These are phyloP conservation scores for Eucalyptus melliodora DNA, from an alignment of 345 rosid species.

Conservation along the genomic window DNA sequence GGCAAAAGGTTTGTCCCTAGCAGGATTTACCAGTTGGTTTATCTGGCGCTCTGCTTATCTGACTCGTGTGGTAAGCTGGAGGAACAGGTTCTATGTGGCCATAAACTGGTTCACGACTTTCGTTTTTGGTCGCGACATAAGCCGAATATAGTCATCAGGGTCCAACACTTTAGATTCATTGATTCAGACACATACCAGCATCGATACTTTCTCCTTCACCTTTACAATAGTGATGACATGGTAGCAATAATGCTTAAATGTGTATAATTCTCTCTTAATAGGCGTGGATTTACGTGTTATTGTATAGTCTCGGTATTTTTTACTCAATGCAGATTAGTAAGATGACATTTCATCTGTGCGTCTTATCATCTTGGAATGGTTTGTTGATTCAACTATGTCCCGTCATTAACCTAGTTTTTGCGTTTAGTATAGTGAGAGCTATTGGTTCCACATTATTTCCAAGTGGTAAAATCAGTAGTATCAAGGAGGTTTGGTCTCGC, in stretches of 20 bases:
- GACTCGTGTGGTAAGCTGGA: slow-evolving; percentile 92
- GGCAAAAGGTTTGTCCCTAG: slow-evolving; percentile 59
- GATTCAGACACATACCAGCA: neutral
- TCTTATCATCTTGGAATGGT: neutral
- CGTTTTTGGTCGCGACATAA: slow-evolving; percentile 84
- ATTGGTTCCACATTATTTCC: neutral
- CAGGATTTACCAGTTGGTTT: slow-evolving; percentile 82
- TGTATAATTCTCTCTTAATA: neutral
- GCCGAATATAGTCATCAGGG: slow-evolving; percentile 28
- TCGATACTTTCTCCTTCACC: neutral
- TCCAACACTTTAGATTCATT: neutral
- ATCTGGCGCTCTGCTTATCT: slow-evolving; percentile 98
- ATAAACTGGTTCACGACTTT: slow-evolving; percentile 87
- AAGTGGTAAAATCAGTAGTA: neutral
- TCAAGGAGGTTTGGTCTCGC: neutral
- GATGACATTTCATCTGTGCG: neutral
- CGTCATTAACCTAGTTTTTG: neutral
- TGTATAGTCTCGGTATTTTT: neutral
- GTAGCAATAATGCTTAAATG: neutral
- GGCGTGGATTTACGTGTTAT: neutral
- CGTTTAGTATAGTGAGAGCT: neutral
- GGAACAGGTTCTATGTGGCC: slow-evolving; percentile 83
- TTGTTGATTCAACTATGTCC: neutral
- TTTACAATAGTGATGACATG: neutral
- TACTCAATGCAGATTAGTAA: neutral